Evolutionary conservation across 2,329 filamentous ascomycete species (phyloP).

Genomic region (Colletotrichum plurivorum): DNA sequence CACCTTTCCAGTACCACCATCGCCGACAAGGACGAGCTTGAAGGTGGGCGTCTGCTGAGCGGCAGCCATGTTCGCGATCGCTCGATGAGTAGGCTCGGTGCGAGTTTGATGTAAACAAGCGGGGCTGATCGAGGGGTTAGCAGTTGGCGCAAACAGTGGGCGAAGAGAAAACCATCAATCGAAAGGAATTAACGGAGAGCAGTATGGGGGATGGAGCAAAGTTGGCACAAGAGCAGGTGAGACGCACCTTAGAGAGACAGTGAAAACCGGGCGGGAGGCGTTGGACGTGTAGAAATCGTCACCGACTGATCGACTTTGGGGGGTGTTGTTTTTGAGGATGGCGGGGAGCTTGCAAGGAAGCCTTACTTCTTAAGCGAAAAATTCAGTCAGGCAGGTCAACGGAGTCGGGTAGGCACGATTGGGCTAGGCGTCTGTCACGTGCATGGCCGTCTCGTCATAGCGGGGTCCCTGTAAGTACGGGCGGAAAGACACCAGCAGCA

Average conservation of each 20-base stretch:
- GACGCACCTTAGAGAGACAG: slow-evolving; percentile 23
- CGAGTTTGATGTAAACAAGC: slow-evolving; percentile 62
- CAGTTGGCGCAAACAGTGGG: slow-evolving; percentile 26
- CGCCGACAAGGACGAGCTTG: slow-evolving; percentile 99
- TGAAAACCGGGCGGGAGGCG: slow-evolving; percentile 17
- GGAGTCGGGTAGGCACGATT: slow-evolving; percentile 40
- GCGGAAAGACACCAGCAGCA: not conserved
- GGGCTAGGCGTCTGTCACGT: slow-evolving; percentile 38
- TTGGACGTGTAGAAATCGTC: slow-evolving; percentile 53
- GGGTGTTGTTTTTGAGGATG: slow-evolving; percentile 55
- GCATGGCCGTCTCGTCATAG: slow-evolving; percentile 38
- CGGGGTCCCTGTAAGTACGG: slow-evolving; percentile 17
- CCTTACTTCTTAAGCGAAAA: slow-evolving; percentile 55
- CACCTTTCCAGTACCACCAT: slow-evolving; percentile 99
- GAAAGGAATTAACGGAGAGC: slow-evolving; percentile 23
- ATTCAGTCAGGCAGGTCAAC: slow-evolving; percentile 52
- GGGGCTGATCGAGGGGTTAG: slow-evolving; percentile 48
- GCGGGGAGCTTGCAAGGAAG: slow-evolving; percentile 57
- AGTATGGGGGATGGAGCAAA: slow-evolving; percentile 36
- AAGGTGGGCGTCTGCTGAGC: slow-evolving; percentile 79
- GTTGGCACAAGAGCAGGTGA: slow-evolving; percentile 2
- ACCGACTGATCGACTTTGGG: slow-evolving; percentile 53
- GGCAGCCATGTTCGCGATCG: slow-evolving; percentile 76
- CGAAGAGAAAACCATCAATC: not conserved
- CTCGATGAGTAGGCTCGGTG: slow-evolving; percentile 42